Conservation (phyloP, 148 eudicot species). For the Fagopyrum tataricum region DNA sequence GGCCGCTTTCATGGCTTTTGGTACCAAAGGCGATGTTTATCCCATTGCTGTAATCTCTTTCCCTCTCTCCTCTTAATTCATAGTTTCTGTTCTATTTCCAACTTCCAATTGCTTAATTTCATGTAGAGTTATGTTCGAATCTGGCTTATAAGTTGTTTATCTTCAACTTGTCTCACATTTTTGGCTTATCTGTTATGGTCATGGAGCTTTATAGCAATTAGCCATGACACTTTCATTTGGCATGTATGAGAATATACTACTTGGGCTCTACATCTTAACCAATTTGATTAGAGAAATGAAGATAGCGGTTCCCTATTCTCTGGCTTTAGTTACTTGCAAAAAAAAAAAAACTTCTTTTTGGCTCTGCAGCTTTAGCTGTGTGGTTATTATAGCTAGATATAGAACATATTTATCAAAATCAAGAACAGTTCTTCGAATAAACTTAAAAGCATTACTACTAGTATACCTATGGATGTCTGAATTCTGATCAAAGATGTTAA, state of each 20-base stretch:
- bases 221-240: not conserved
- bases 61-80: not conserved
- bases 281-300: not conserved
- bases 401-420: not conserved
- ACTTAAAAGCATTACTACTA: not conserved
- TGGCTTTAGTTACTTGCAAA: not conserved
- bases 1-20: constrained; percentile 91
- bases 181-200: not conserved
- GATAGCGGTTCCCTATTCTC: not conserved
- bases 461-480: too few species aligned
- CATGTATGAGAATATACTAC: not conserved
- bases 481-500: too few species aligned
- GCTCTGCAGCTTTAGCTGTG: not conserved
- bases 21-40: constrained; percentile 87
- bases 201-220: not conserved
- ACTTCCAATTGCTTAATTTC: not conserved
- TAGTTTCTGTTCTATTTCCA: not conserved
- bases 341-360: not conserved
- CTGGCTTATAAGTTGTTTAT: not conserved
- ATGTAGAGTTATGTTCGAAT: not conserved
- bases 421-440: not conserved
- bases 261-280: not conserved
- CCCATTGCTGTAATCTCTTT: constrained; percentile 59
- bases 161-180: not conserved
- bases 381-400: constrained; percentile 6